Evolutionary conservation across 345 rosid genomes (phyloP).

Genomic region (Nephelium lappaceum): DNA sequence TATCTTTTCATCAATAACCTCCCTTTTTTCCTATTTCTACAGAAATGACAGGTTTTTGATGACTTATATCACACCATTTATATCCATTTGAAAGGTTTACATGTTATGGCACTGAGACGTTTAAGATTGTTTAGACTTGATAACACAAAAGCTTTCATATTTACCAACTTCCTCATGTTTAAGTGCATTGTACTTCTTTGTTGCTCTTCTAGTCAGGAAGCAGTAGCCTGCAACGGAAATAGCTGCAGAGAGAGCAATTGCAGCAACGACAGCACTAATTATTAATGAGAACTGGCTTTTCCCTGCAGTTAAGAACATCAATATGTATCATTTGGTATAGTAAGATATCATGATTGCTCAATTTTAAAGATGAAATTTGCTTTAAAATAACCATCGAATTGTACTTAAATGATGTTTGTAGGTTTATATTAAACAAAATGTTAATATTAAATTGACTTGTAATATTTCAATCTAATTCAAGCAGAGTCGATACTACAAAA

Average conservation of each 20-base stretch:
- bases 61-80: too few relatives aligned
- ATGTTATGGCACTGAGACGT: too few relatives aligned
- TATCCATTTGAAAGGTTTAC: too few relatives aligned
- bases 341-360: not conserved
- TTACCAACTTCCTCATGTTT: slow-evolving; percentile 39
- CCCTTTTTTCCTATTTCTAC: too few relatives aligned
- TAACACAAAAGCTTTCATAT: not conserved
- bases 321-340: not conserved
- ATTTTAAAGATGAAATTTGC: not conserved
- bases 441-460: too few relatives aligned
- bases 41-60: too few relatives aligned
- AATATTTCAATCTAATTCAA: too few relatives aligned
- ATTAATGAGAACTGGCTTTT: slow-evolving; percentile 20
- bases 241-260: slow-evolving; percentile 24
- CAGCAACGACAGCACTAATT: slow-evolving; percentile 35
- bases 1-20: too few relatives aligned
- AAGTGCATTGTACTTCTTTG: slow-evolving; percentile 26
- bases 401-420: not conserved
- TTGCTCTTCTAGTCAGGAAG: slow-evolving; percentile 33
- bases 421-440: too few relatives aligned
- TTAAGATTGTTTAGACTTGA: not conserved
- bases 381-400: not conserved
- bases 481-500: too few relatives aligned
- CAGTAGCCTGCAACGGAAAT: slow-evolving; percentile 34
- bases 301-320: slow-evolving; percentile 25